Evolutionary conservation across 2,329 filamentous ascomycete genomes (phyloP).

Genomic region (Colletotrichum theobromicola): DNA sequence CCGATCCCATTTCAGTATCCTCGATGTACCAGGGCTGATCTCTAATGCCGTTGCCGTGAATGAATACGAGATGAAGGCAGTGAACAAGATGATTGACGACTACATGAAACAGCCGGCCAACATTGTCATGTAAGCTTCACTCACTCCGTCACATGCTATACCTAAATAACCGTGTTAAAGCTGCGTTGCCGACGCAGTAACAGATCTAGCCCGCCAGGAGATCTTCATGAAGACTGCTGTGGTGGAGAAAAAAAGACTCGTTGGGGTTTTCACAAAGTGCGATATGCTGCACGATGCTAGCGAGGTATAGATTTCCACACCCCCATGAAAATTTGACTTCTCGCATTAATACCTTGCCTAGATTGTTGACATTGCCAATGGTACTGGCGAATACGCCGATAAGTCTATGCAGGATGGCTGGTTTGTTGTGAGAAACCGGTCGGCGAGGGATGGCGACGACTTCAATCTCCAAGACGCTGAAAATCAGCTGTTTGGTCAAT

Average conservation of each 20-base stretch:
- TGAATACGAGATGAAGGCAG: slow-evolving; percentile 30
- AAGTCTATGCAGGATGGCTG: slow-evolving; percentile 29
- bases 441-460: slow-evolving; percentile 23
- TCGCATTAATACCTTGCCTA: not conserved
- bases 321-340: too few relatives aligned
- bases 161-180: slow-evolving; percentile 7
- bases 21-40: slow-evolving; percentile 41
- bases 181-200: slow-evolving; percentile 37
- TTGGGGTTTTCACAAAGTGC: slow-evolving; percentile 44
- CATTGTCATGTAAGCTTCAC: slow-evolving; percentile 39
- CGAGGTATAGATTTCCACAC: not conserved
- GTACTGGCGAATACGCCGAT: not conserved
- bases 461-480: slow-evolving; percentile 33
- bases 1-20: slow-evolving; percentile 40
- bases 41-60: slow-evolving; percentile 29
- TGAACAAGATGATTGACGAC: slow-evolving; percentile 35
- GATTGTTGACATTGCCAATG: slow-evolving; percentile 16
- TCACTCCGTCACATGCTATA: not conserved
- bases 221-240: slow-evolving; percentile 32
- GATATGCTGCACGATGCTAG: slow-evolving; percentile 29
- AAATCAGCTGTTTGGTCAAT: slow-evolving; percentile 28
- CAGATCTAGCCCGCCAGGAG: slow-evolving; percentile 33
- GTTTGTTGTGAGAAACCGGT: slow-evolving; percentile 42
- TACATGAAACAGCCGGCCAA: slow-evolving; percentile 41
- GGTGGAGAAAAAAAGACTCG: slow-evolving; percentile 32